Evolutionary conservation across 139 green algal genomes (phyloP), one percentile per base, ranked within the genome.

Genomic region (Raphidocelis subcapitata): DNA sequence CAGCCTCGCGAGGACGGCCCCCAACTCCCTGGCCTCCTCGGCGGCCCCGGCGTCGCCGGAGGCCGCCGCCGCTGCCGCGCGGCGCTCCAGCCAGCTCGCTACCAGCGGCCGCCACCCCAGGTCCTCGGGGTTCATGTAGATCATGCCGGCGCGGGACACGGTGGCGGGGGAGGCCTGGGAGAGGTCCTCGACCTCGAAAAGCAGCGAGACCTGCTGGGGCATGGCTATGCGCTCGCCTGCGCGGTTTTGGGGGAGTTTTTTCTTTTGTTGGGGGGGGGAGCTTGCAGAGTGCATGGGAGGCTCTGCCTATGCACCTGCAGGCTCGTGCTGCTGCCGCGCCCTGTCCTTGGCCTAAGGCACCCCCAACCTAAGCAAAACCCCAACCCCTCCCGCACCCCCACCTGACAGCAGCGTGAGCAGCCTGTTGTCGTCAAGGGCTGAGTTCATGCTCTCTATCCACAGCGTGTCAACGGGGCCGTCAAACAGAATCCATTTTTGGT

Each of bases 401-500:
- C 96, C 96, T 31, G 83, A 93, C 10, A 93, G 92, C 63, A 98
- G 84, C n/a, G 93, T 97, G 46, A 98, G 86, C 89, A 97, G 91
- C 76, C 80, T 85, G 72, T 82, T 85, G 67, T 85, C 75, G 59
- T 86, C 76, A 72, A 88, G 82, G 20, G 96, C 92, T 0, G 92
- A 97, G 87, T 98, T 98, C 90, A 96, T 96, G 33, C 77, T 91
- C 85, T 96, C 89, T 75, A 95, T 93, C 90, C 90, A 95, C 81
- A 93, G 85, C 2, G 93, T 89, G 59, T 98, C 93, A 62, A 98
- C 96, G 83, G 97, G 92, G 44, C 93, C 93, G 65, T 98, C 93
- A 62, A 98, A 85, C 64, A 98, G 88, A 66, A 98, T 96, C 93
- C 93, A 98, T 77, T 98, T 90, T 82, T 97, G 93, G 70, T 89